Percentiles rank a stretch among this genome's conserved stretches.
These are phyloP conservation scores for Sophora flavescens DNA, from an alignment of 306 rosid genomes.

Conservation along the genomic window DNA sequence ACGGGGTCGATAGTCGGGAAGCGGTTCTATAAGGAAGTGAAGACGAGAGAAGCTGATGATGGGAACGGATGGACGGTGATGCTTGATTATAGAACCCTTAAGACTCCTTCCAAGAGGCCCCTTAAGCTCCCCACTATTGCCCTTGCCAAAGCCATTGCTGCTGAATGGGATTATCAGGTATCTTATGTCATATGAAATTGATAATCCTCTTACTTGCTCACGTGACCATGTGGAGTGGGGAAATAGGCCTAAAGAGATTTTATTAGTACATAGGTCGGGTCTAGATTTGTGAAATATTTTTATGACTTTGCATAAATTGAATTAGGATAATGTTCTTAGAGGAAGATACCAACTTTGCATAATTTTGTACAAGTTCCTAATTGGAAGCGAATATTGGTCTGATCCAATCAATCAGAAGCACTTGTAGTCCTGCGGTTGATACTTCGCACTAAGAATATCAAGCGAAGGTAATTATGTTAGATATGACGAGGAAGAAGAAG, in stretches of 20 bases:
- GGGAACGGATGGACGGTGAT: conserved; percentile 89
- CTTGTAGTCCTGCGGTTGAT: background rate
- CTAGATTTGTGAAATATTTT: no score
- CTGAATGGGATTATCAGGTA: conserved; percentile 98
- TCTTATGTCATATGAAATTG: background rate
- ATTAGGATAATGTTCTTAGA: background rate
- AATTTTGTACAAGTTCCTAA: background rate
- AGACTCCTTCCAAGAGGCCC: conserved; percentile 86
- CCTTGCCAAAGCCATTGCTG: conserved; percentile 85
- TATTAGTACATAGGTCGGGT: no score
- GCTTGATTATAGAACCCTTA: conserved; percentile 91
- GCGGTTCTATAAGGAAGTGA: conserved; percentile 79
- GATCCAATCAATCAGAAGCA: background rate
- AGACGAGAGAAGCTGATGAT: conserved; percentile 75
- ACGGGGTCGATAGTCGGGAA: conserved; percentile 91
- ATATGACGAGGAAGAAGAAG: no score
- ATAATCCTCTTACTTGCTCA: no score
- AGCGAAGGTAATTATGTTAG: no score
- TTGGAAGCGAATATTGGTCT: background rate
- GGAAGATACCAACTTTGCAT: background rate
- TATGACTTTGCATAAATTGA: no score
- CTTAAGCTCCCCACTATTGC: conserved; percentile 80
- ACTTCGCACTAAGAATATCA: background rate
- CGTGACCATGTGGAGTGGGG: no score
- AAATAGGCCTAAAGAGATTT: no score